A percentile compares a stretch with the other conserved stretches of the same genome.
These are phyloP conservation scores for Penicillium egyptiacum DNA, from an alignment of 495 filamentous ascomycete species.

Conservation along the genomic window DNA sequence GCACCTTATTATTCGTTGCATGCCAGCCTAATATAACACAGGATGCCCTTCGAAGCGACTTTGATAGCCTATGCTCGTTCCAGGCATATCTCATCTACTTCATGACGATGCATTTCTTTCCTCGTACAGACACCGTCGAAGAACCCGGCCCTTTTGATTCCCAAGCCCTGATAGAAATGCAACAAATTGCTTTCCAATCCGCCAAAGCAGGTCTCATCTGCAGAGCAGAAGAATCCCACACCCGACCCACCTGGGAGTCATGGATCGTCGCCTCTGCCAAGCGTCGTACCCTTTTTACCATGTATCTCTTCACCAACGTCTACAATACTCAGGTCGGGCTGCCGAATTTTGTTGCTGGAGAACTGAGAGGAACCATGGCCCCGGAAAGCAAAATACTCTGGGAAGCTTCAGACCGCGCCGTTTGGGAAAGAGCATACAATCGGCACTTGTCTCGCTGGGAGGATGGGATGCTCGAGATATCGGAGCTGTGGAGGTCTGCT, in stretches of 20 bases:
- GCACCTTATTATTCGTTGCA: not conserved
- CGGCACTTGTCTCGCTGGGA: conserved; percentile 39
- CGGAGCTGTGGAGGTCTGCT: conserved; percentile 41
- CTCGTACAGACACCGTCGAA: conserved; percentile 9
- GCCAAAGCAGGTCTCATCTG: conserved; percentile 41
- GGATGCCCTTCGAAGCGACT: conserved; percentile 15
- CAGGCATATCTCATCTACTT: conserved; percentile 52
- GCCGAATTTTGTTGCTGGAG: conserved; percentile 44
- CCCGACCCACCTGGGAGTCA: conserved; percentile 47
- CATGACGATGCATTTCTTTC: conserved; percentile 44
- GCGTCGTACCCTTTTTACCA: conserved; percentile 44
- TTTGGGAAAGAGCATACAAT: conserved; percentile 45
- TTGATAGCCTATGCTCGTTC: conserved; percentile 40
- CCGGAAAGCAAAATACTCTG: conserved; percentile 40
- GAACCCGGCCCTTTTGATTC: conserved; percentile 23
- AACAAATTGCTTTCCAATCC: conserved; percentile 47
- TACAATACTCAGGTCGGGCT: conserved; percentile 39
- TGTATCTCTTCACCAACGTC: conserved; percentile 52
- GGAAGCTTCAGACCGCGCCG: conserved; percentile 31
- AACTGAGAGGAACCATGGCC: conserved; percentile 34
- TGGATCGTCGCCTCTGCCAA: conserved; percentile 51
- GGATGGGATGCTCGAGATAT: conserved; percentile 39
- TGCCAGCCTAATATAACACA: conserved; percentile 13
- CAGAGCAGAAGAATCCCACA: conserved; percentile 33
- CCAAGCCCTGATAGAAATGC: conserved; percentile 43